phyloP scores from a whole-genome alignment of 148 eudicot species.

The Camellia japonica region DNA sequence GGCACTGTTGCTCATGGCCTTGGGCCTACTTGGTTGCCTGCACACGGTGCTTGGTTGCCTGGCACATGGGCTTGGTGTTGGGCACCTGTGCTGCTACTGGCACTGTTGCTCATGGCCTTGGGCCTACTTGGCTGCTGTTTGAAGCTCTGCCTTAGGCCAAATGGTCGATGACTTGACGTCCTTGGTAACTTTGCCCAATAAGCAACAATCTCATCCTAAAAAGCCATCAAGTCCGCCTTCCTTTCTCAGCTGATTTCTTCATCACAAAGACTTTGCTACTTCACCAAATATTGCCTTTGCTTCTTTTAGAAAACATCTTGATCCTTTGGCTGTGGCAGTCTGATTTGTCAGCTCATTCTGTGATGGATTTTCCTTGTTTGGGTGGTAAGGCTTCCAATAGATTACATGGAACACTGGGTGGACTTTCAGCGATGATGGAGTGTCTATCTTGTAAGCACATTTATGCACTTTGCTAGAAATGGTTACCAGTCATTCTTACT shows the following conservation, averaged over 20 bases:
- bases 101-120: no score
- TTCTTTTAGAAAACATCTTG: not conserved
- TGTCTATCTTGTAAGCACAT: not conserved
- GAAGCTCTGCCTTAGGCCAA: no score
- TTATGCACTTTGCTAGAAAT: not conserved
- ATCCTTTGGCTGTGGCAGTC: not conserved
- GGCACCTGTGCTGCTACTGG: no score
- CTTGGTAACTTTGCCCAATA: not conserved
- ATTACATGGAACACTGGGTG: not conserved
- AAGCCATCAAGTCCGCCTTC: not conserved
- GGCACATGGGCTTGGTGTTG: no score
- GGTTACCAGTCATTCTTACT: not conserved
- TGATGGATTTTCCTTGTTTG: not conserved
- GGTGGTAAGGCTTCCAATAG: not conserved
- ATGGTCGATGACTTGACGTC: not conserved
- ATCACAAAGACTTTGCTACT: not conserved
- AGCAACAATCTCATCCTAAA: not conserved
- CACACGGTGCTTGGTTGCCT: no score
- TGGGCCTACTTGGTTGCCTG: no score
- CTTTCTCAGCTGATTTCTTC: not conserved
- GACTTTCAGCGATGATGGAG: not conserved
- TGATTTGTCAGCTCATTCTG: not conserved
- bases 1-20: no score
- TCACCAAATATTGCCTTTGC: not conserved
- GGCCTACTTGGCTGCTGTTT: no score